Evolutionary conservation across 768 basidiomycete genomes (phyloP).

Genomic region (Suillus spraguei): DNA sequence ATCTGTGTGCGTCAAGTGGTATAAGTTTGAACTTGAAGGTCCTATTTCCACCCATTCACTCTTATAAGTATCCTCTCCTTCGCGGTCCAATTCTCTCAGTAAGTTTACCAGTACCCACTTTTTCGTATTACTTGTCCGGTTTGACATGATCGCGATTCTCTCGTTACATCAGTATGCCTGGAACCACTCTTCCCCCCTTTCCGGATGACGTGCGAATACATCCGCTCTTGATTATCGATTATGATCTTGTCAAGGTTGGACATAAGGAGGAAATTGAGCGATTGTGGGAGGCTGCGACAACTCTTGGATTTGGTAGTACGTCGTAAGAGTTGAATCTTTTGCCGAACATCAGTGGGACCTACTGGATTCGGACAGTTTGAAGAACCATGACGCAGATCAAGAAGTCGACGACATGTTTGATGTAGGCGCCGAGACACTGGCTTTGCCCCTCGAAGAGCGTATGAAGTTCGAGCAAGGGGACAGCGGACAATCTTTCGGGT

Average conservation of each 20-base stretch:
- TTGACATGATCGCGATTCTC: neutral
- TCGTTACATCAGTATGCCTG: conserved; percentile 32
- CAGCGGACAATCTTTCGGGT: conserved; percentile 43
- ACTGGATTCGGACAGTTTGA: conserved; percentile 32
- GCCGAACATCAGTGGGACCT: neutral
- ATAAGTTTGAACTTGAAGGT: neutral
- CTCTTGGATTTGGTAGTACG: conserved; percentile 59
- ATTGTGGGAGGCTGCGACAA: conserved; percentile 50
- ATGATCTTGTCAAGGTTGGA: conserved; percentile 35
- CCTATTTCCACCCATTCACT: neutral
- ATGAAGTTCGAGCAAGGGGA: conserved; percentile 46
- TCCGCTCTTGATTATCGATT: conserved; percentile 50
- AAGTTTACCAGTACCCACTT: neutral
- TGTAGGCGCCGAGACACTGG: conserved; percentile 44
- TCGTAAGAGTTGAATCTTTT: conserved; percentile 13
- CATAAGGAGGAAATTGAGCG: conserved; percentile 41
- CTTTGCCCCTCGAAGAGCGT: conserved; percentile 44
- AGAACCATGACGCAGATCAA: conserved; percentile 44
- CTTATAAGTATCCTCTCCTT: neutral
- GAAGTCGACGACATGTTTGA: conserved; percentile 43
- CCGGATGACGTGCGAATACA: conserved; percentile 46
- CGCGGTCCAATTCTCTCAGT: neutral
- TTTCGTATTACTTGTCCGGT: neutral
- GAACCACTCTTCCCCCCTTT: conserved; percentile 41
- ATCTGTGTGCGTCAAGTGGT: neutral